Base-by-base conservation (phyloP, 1,139 yeast genomes). In the Scheffersomyces cryptocercus region DNA sequence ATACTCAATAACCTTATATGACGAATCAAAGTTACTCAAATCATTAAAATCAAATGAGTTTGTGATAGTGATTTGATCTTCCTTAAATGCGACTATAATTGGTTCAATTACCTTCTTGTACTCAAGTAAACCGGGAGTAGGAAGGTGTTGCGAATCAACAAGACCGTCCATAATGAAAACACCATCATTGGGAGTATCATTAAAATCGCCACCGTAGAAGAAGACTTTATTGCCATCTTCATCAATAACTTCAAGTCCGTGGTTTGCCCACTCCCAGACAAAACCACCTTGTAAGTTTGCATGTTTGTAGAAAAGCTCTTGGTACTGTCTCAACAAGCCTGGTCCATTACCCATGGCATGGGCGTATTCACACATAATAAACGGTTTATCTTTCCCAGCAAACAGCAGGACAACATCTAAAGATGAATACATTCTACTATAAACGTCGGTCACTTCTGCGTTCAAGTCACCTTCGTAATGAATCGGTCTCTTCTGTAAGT, bases 321-420 rank as follows among this genome's bases (percentile, higher is more conserved):
- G 60, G 40, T 67, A 67, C 39, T 67, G 68, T 31, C 55, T 53
- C 33, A 66, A 36, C 6, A 58, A 56, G 1, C 72, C 72, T 1
- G 71, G 71, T 1, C 70, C 68, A 44, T 66, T 66, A 6, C 72
- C 72, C 72, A 67, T 67, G 4, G 70, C 68, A 44, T 67, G 72
- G 11, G 54, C 69, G 49, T 62, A 67, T 48, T 67, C 72, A 46
- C 71, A 67, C 33, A 67, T 47, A 20, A 67, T 55, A 28, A 62
- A 53, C 5, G 72, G 71, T 43, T 61, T 62, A 10, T 48, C 55
- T 10, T 40, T 41, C 35, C 47, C 41, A 9, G 47, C 47, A 31
- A 14, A 31, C 11, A 9, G 20, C 14, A 31, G 34, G 11, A 13
- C 34, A 6, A 52, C 54, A 26, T 55, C 54, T 29, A 54, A 46